Evolutionary conservation across 73 alveolate species (phyloP), one percentile per base, ranked within the genome.

Genomic region (Paramecium sonneborni): DNA sequence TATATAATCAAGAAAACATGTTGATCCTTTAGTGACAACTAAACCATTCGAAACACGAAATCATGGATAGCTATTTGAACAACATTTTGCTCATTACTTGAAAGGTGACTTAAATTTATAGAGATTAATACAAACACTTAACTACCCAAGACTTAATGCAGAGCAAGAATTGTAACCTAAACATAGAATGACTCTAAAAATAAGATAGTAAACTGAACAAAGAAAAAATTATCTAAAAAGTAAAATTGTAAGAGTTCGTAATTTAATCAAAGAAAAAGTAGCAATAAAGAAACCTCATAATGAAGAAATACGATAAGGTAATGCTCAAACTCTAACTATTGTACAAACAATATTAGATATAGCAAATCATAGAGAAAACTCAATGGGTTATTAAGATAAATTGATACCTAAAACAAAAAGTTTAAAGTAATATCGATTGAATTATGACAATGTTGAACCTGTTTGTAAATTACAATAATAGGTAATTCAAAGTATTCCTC

Each of bases 41-140:
- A 67, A 67, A 67, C 85, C 85, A 28, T 34, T 67, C 26, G 85
- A 67, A 67, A 67, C 85, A 14, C 39, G 85, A 5, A 28, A 28
- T 32, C 39, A 28, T 67, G 85, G 85, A 1, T 32, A 67, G 15
- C 46, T 15, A 67, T 67, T 67, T n/a, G 46, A 67, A 67, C 6
- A 34, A 30, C 39, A 28, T 28, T 67, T 67, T 67, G 85, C 85
- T 3, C 85, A 67, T 28, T 67, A 30, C 48, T 34, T 67, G 26
- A 34, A 67, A 30, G 85, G 85, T 12, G 46, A 67, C 24, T 14
- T 67, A 5, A 34, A 67, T 67, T 14, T 34, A 24, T 14, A 23
- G 4, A 30, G 52, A 28, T 7, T 67, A 24, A 67, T 67, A 2
- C 85, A 67, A 30, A 30, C 85, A 5, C 85, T 67, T 10, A 67